Conservation (phyloP, 306 rosid genomes). For the Macrotyloma uniflorum region DNA sequence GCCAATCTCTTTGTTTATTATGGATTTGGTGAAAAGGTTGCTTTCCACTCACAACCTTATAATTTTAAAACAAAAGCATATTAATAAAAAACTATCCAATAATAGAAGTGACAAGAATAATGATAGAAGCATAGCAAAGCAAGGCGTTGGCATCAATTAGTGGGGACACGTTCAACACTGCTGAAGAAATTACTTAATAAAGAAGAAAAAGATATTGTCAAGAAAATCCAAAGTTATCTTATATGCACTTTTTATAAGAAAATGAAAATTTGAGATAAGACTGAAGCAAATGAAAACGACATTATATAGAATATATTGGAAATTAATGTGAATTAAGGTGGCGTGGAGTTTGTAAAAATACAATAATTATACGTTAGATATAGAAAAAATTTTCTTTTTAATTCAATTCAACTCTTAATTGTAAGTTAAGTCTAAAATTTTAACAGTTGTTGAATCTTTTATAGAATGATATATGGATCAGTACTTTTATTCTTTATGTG, state of each 20-base stretch:
- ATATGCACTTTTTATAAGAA: background rate
- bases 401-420: no score
- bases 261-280: background rate
- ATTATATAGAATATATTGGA: no score
- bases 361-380: no score
- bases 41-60: background rate
- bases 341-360: no score
- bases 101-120: background rate
- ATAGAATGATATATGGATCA: no score
- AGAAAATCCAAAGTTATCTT: background rate
- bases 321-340: no score
- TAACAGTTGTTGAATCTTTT: no score
- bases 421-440: no score
- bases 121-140: background rate
- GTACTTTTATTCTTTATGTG: no score
- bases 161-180: background rate
- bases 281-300: background rate
- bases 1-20: background rate
- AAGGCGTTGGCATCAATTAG: background rate
- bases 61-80: background rate
- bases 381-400: no score
- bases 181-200: background rate
- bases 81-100: background rate
- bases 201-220: background rate
- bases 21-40: background rate